Percentiles rank a stretch among this genome's conserved stretches.
phyloP scores from a whole-genome alignment of 208 protist species.

The Porcisia deanei region DNA sequence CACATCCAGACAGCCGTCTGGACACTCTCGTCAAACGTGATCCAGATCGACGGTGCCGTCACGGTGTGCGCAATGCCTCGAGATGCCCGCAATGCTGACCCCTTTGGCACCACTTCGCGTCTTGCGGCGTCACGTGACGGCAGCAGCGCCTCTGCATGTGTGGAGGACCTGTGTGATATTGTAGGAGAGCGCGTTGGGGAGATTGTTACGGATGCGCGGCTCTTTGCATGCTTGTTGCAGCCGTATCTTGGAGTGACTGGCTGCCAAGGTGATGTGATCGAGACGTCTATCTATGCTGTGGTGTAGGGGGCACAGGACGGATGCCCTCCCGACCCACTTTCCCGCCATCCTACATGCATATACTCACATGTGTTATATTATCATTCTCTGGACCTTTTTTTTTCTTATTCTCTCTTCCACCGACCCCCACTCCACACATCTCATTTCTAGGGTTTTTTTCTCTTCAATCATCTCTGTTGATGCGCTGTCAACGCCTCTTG shows the following conservation, averaged over 20 bases:
- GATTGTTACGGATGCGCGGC: constrained; percentile 21
- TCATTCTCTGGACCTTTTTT: not conserved
- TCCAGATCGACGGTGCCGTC: constrained; percentile 49
- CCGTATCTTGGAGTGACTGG: constrained; percentile 33
- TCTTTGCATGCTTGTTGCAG: constrained; percentile 34
- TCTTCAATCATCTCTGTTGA: not conserved
- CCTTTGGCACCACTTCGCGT: not conserved
- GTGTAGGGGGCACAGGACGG: not conserved
- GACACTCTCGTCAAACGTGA: constrained; percentile 25
- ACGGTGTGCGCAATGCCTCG: constrained; percentile 19
- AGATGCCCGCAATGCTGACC: not conserved
- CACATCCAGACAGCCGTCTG: constrained; percentile 41
- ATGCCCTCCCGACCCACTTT: too few relatives aligned
- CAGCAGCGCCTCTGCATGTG: not conserved
- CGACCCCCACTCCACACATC: not conserved
- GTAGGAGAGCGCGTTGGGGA: constrained; percentile 30
- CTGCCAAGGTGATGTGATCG: constrained; percentile 7
- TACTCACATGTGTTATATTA: too few relatives aligned
- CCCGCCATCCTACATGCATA: too few relatives aligned
- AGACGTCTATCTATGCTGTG: not conserved
- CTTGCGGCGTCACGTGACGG: not conserved
- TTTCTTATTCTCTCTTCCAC: not conserved
- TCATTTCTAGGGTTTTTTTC: not conserved
- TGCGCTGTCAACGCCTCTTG: not conserved
- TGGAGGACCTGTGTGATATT: not conserved